These are phyloP conservation scores for Epichloe festucae DNA, from an alignment of 2,329 filamentous ascomycete genomes.

Conservation along the genomic window DNA sequence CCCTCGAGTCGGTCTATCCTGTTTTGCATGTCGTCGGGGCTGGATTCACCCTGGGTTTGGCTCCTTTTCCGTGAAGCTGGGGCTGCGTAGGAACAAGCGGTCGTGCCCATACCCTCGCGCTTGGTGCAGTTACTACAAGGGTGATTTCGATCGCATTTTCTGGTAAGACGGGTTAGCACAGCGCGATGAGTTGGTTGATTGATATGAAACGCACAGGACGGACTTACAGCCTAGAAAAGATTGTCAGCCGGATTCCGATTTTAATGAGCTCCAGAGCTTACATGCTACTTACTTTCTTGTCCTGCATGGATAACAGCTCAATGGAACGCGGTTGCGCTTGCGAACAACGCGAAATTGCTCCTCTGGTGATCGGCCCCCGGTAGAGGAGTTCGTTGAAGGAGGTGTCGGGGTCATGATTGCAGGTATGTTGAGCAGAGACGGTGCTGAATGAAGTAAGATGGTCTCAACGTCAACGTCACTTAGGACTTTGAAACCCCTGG, in stretches of 20 bases:
- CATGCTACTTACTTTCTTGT: conserved; percentile 61
- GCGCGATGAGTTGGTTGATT: neutral
- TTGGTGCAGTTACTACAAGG: conserved; percentile 94
- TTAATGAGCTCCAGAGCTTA: neutral
- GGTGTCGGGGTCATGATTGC: conserved; percentile 58
- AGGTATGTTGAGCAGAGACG: neutral
- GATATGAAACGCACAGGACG: neutral
- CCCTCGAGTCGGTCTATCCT: conserved; percentile 91
- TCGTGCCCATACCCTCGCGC: conserved; percentile 68
- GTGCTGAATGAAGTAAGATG: neutral
- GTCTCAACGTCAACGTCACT: neutral
- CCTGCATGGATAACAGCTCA: conserved; percentile 84
- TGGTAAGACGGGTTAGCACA: conserved; percentile 15
- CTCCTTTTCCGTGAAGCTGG: conserved; percentile 60
- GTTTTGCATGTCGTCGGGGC: conserved; percentile 94
- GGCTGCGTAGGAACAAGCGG: conserved; percentile 74
- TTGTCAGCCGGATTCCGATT: neutral
- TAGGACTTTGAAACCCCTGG: neutral
- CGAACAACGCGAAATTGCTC: conserved; percentile 78
- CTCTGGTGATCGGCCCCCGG: conserved; percentile 66
- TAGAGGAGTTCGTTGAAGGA: conserved; percentile 69
- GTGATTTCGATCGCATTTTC: conserved; percentile 86
- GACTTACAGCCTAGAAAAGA: conserved; percentile 24
- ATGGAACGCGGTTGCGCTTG: conserved; percentile 80
- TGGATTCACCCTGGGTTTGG: conserved; percentile 45